phyloP scores from a whole-genome alignment of 2,329 filamentous ascomycete genomes.

The Calonectria montana region DNA sequence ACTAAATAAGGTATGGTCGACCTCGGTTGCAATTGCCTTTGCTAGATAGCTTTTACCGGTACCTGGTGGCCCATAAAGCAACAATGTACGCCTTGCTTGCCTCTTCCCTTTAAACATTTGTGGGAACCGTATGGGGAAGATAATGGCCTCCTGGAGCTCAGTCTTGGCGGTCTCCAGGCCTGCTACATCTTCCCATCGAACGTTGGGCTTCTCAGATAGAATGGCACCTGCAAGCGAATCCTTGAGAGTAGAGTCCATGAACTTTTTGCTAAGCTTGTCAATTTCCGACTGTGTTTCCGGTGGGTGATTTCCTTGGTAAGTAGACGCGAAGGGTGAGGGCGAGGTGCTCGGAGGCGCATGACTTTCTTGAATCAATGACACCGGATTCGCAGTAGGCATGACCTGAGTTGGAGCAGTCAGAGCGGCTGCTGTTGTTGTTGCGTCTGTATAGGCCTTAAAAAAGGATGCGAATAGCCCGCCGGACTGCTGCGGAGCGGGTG shows the following conservation, averaged over 20 bases:
- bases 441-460: no score
- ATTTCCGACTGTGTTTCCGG: background rate
- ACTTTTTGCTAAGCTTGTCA: slow-evolving; percentile 16
- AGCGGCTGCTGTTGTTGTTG: no score
- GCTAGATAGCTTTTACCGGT: slow-evolving; percentile 26
- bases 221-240: slow-evolving; percentile 14
- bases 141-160: slow-evolving; percentile 24
- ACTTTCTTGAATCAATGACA: no score
- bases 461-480: no score
- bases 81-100: slow-evolving; percentile 2
- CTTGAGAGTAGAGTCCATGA: slow-evolving; percentile 16
- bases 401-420: no score
- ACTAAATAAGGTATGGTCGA: slow-evolving; percentile 17
- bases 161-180: slow-evolving; percentile 21
- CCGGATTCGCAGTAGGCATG: no score
- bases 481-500: no score
- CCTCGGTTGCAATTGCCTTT: slow-evolving; percentile 24
- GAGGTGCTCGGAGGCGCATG: no score
- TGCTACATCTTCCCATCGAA: slow-evolving; percentile 21
- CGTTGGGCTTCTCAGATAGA: slow-evolving; percentile 21
- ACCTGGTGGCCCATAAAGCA: slow-evolving; percentile 22
- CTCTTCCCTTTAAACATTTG: slow-evolving; percentile 26
- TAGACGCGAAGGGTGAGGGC: no score
- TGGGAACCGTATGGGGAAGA: slow-evolving; percentile 24
- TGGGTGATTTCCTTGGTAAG: background rate